Evolutionary conservation across 306 rosid genomes (phyloP), one percentile per base, ranked within the genome.

Genomic region (Cucumis cinereus): DNA sequence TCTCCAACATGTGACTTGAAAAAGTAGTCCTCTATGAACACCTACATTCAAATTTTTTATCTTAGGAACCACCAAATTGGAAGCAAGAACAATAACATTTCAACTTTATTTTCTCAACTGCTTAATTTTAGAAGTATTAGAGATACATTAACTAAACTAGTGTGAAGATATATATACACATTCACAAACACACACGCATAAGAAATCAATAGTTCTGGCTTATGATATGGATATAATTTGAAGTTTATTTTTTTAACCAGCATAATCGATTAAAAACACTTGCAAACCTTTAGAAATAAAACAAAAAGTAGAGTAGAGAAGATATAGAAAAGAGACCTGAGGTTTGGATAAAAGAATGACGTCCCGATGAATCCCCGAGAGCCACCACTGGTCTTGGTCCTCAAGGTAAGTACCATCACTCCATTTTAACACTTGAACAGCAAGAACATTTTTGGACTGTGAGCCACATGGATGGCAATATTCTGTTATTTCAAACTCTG

Each of bases 371-470:
- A 94, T 88, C 36, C 97, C 98, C 23, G 98, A 91, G 78, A 94
- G 73, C 89, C 97, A 84, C 97, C 98, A 94, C 28, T 94, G 98
- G 73, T 94, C 98, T 86, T 94, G 97, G 82, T 94, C 98, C 86
- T 94, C 98, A 62, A 94, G 95, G 83, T 94, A 94, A 81, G 91
- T 81, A 20, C 98, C 98, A 73, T 94, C 98, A 64, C 98, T 91
- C 97, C 97, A 94, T 90, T 92, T 86, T 63, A 86, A 80, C 57
- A 94, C 98, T 89, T 94, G 98, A 84, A 94, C 97, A 38, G 97
- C 96, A 58, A 94, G 80, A 78, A 90, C 84, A 77, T 94, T 91
- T 90, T 86, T 78, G 61, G 75, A 77, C 56, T 88, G 82, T 17
- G 92, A 86, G 75, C 90, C 94, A 45, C 80, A 85, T 10, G 96